These are phyloP conservation scores for Thermothielavioides terrestris DNA, from an alignment of 495 filamentous ascomycete species.

Conservation along the genomic window DNA sequence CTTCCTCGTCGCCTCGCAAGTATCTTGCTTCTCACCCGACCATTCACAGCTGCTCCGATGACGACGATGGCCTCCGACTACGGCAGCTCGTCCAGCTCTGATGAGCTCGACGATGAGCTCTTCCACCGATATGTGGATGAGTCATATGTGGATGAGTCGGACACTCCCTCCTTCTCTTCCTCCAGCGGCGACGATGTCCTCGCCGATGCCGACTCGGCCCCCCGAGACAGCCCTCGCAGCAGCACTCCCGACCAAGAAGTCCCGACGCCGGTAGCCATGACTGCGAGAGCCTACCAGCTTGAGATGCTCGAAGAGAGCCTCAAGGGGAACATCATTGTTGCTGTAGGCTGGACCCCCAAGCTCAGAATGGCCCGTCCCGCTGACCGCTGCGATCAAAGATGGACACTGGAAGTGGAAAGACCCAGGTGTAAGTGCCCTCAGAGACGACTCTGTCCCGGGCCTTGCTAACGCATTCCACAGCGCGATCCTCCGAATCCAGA, in stretches of 20 bases:
- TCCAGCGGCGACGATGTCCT: neutral
- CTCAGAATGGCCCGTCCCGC: neutral
- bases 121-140: neutral
- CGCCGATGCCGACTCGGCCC: neutral
- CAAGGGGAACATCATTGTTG: constrained; percentile 73
- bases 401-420: constrained; percentile 92
- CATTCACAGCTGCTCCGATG: neutral
- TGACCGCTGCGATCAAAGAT: constrained; percentile 46
- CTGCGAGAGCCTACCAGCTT: constrained; percentile 66
- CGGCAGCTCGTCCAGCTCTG: constrained; percentile 5
- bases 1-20: neutral
- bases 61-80: constrained; percentile 8
- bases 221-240: constrained; percentile 6
- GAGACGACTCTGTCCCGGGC: neutral
- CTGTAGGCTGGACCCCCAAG: constrained; percentile 39
- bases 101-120: constrained; percentile 3
- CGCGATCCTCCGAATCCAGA: constrained; percentile 67
- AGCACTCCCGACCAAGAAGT: constrained; percentile 1
- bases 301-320: constrained; percentile 88
- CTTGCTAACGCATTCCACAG: constrained; percentile 32
- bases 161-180: neutral
- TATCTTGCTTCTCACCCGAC: neutral
- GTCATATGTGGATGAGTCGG: too few relatives aligned
- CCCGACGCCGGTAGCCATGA: constrained; percentile 21
- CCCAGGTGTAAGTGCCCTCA: constrained; percentile 70